phyloP scores from a whole-genome alignment of 257 asterid genomes.

The Sherardia arvensis region DNA sequence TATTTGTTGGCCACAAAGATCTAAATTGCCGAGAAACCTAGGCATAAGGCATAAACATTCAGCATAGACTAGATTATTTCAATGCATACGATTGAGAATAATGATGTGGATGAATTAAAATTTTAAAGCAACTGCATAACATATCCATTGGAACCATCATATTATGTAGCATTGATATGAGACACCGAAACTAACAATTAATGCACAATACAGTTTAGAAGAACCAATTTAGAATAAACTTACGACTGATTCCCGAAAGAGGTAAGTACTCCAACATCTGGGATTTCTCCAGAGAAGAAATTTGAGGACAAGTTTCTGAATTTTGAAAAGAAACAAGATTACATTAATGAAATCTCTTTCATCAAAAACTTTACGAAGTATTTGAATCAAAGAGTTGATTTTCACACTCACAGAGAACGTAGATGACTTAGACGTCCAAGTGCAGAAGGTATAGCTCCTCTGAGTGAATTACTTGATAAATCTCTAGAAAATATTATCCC shows the following conservation, averaged over 20 bases:
- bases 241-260: conserved; percentile 69
- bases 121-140: neutral
- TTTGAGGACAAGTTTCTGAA: conserved; percentile 81
- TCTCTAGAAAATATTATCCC: conserved; percentile 38
- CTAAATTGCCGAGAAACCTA: conserved; percentile 92
- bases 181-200: neutral
- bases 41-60: conserved; percentile 27
- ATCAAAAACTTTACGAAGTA: neutral
- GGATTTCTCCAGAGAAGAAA: conserved; percentile 92
- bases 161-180: neutral
- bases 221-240: too few species aligned
- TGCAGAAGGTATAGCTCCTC: conserved; percentile 89
- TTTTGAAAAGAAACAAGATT: neutral
- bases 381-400: neutral
- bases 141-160: neutral
- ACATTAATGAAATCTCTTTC: neutral
- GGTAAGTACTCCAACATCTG: conserved; percentile 84
- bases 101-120: neutral
- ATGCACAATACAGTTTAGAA: too few species aligned
- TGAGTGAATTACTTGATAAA: conserved; percentile 80
- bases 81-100: neutral
- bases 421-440: conserved; percentile 68
- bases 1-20: conserved; percentile 95
- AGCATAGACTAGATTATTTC: conserved; percentile 21
- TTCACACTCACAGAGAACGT: conserved; percentile 52